Conservation (phyloP, 805 yeast species). For the Metschnikowia anglica region DNA sequence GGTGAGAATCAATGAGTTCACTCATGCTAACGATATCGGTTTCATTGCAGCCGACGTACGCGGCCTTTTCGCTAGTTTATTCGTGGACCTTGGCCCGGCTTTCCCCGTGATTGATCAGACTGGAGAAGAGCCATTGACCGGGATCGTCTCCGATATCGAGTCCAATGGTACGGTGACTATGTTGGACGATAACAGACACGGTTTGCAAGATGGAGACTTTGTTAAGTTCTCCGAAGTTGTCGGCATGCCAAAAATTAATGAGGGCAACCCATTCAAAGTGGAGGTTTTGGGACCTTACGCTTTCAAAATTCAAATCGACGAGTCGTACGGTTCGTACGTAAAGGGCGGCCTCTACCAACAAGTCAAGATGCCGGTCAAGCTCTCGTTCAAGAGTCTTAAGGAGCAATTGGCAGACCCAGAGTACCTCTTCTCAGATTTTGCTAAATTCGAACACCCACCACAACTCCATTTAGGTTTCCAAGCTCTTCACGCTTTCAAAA, state of each 20-base stretch:
- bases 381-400: constrained; percentile 61
- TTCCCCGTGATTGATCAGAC: constrained; percentile 81
- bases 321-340: constrained; percentile 58
- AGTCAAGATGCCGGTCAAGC: constrained; percentile 75
- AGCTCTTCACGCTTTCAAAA: constrained; percentile 75
- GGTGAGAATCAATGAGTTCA: constrained; percentile 66
- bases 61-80: constrained; percentile 85
- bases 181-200: constrained; percentile 90
- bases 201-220: constrained; percentile 86
- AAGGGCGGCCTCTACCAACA: constrained; percentile 91
- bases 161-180: constrained; percentile 87
- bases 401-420: constrained; percentile 78
- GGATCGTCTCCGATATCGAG: constrained; percentile 89
- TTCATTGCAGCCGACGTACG: constrained; percentile 79
- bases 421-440: constrained; percentile 78
- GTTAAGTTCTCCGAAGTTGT: constrained; percentile 84
- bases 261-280: constrained; percentile 70
- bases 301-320: constrained; percentile 65
- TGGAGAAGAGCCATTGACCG: constrained; percentile 89
- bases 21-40: constrained; percentile 72
- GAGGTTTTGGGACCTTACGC: constrained; percentile 95
- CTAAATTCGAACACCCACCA: constrained; percentile 89
- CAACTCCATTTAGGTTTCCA: constrained; percentile 91
- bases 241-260: constrained; percentile 74
- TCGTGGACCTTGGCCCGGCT: constrained; percentile 84